Conservation (phyloP, 2,329 filamentous ascomycete species). For the Venturia asperata region DNA sequence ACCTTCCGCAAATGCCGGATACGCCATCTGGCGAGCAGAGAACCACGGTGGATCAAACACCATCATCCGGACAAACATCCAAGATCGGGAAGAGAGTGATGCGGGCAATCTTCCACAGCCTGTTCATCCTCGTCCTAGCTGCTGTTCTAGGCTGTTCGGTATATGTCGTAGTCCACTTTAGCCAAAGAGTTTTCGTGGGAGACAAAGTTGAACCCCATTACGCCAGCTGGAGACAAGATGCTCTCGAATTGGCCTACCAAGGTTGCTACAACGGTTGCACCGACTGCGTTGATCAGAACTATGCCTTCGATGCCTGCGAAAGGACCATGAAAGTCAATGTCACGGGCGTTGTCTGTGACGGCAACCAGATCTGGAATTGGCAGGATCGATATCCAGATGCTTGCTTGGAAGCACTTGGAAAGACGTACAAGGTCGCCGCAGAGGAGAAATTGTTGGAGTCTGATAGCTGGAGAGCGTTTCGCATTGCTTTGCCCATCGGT, state of each 20-base stretch:
- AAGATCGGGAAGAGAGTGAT: neutral
- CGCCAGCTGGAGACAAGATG: constrained; percentile 8
- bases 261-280: constrained; percentile 17
- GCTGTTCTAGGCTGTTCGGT: neutral
- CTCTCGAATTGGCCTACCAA: constrained; percentile 12
- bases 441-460: neutral
- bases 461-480: neutral
- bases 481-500: neutral
- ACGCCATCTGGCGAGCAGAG: neutral
- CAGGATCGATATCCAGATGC: constrained; percentile 15
- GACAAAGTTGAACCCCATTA: neutral
- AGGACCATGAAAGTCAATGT: constrained; percentile 12
- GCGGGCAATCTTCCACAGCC: neutral
- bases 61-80: neutral
- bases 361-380: constrained; percentile 19
- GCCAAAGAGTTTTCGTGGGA: neutral
- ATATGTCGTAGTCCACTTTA: neutral
- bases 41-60: neutral
- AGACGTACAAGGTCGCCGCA: constrained; percentile 5
- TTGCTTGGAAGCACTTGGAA: constrained; percentile 12
- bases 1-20: neutral
- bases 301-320: constrained; percentile 6
- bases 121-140: neutral
- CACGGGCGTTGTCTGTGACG: constrained; percentile 16
- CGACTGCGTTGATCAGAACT: constrained; percentile 13